Conservation (phyloP, 2,329 filamentous ascomycete species). For the Tolypocladium tropicale region DNA sequence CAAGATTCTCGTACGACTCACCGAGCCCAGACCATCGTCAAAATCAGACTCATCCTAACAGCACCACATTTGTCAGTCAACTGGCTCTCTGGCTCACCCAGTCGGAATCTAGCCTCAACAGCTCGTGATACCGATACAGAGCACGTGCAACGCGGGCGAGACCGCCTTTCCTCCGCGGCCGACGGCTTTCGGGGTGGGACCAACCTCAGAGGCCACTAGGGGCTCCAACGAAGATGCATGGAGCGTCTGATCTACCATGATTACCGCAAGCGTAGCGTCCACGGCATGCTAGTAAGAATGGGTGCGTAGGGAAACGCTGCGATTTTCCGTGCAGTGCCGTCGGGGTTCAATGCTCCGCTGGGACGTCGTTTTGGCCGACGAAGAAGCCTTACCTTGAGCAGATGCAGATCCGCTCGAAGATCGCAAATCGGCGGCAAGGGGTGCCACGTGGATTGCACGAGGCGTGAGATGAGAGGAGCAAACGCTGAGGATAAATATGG, state of each 20-base stretch:
- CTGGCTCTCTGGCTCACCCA: background rate
- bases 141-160: rapidly evolving
- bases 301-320: no score
- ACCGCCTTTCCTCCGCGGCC: no score
- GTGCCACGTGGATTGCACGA: background rate
- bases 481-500: background rate
- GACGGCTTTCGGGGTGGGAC: background rate
- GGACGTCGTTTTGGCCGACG: no score
- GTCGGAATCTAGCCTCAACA: background rate
- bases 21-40: slow-evolving; percentile 2
- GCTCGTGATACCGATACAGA: background rate
- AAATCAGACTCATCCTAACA: background rate
- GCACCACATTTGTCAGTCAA: background rate
- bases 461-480: background rate
- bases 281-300: background rate
- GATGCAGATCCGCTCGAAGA: no score
- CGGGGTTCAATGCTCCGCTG: no score
- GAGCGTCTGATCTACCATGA: background rate
- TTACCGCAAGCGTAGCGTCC: background rate
- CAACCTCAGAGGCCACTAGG: slow-evolving; percentile 3
- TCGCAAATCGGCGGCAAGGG: no score
- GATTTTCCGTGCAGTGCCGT: no score
- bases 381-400: no score
- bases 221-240: slow-evolving; percentile 1
- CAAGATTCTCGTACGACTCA: background rate